Conservation (phyloP, 2,329 filamentous ascomycete species). For the Claviceps citrina region DNA sequence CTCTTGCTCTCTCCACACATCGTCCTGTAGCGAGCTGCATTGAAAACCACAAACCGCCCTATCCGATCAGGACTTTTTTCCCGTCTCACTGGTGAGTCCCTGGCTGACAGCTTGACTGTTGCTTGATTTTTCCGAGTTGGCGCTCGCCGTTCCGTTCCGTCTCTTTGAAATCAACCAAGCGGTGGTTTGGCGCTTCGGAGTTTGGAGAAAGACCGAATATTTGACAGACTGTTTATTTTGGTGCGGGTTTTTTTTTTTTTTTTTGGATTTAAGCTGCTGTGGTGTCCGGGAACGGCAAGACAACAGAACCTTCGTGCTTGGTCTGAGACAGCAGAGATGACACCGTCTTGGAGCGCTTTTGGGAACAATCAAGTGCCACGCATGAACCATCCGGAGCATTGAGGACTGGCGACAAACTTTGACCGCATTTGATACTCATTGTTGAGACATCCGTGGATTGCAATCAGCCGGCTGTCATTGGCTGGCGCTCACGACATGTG, state of each 20-base stretch:
- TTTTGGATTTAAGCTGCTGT: background rate
- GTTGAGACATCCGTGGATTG: background rate
- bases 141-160: background rate
- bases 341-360: background rate
- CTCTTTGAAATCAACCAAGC: background rate
- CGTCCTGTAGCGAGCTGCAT: conserved; percentile 15
- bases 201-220: background rate
- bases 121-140: background rate
- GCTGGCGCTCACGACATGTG: conserved; percentile 1
- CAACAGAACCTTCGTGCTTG: background rate
- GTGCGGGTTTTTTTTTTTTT: too few relatives aligned
- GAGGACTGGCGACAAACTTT: background rate
- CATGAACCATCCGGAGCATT: background rate
- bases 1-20: conserved; percentile 12
- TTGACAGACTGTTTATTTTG: too few relatives aligned
- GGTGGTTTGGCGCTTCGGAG: background rate
- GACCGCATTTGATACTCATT: background rate
- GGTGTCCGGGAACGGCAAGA: background rate
- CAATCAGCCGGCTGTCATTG: conserved; percentile 4
- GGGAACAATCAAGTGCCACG: background rate
- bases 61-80: conserved; percentile 9
- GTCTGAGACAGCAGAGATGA: background rate
- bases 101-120: background rate
- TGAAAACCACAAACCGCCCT: conserved; percentile 11
- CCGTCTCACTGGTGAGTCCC: conserved; percentile 14